Evolutionary conservation across 352 stramenopile genomes (phyloP), one percentile per base, ranked within the genome.

Genomic region (Globisporangium heterothallicum): DNA sequence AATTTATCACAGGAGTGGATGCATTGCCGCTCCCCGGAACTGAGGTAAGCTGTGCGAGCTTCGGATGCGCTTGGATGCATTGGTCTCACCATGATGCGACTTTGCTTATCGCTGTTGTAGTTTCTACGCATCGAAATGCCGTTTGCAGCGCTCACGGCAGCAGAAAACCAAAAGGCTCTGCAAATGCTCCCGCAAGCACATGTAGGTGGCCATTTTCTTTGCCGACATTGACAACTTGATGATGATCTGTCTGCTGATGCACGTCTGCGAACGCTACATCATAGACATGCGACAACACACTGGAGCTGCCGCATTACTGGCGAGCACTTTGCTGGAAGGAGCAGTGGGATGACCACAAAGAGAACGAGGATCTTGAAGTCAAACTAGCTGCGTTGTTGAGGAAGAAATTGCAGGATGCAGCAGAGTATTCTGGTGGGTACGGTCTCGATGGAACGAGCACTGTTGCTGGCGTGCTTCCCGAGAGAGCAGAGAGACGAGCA

Each of bases 111-210:
- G n/a, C n/a, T n/a, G n/a, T n/a, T 22, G 27, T 42, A 89, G 79
- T 90, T 90, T 32, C 58, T 90, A 9, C 74, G 74, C 25, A 86
- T 90, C 9, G 79, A 90, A 59, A 86, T 90, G 76, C 76, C 78
- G 1, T 86, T 90, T 43, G 60, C 68, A 24, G 61, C 58, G 2
- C 42, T 74, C n/a, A 73, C 76, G 3, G 50, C 60, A 4, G 38
- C 21, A 5, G 79, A 86, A 4, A 63, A 70, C 40, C 42, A 58
- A 29, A 85, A 69, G 52, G 70, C 66, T 22, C 44, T 88, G 24
- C 62, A 69, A 6, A 86, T 90, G 79, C 68, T 88, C 1, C 76
- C 79, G 5, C 79, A 90, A 32, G 75, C 79, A 25, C 79, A 90
- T 59, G 78, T 87, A 72, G 42, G 72, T 70, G 5, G 3, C 7